Evolutionary conservation across 2,329 filamentous ascomycete species (phyloP).

Genomic region (Pseudonectria buxi): DNA sequence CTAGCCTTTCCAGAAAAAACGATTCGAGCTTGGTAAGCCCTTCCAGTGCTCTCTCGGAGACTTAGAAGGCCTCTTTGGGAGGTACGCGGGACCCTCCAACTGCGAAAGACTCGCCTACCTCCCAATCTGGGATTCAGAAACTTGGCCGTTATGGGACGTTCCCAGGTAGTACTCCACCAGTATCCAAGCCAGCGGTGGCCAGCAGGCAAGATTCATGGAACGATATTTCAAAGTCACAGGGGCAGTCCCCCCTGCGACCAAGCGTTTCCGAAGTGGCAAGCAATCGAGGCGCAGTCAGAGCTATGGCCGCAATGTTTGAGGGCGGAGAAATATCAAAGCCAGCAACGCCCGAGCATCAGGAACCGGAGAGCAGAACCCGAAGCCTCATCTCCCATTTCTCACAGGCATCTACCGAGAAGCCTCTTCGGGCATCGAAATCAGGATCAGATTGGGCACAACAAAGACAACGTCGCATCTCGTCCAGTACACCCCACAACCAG

Average conservation of each 20-base stretch:
- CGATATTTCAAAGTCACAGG: slow-evolving; percentile 8
- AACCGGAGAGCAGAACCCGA: slow-evolving; percentile 12
- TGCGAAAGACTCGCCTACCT: too few species aligned
- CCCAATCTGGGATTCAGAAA: too few species aligned
- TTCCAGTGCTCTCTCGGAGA: slow-evolving; percentile 5
- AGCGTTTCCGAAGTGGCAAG: slow-evolving; percentile 13
- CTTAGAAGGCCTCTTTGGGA: slow-evolving; percentile 13
- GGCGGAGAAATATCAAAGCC: slow-evolving; percentile 14
- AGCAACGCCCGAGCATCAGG: slow-evolving; percentile 1
- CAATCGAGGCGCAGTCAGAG: slow-evolving; percentile 34
- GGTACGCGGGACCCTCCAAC: too few species aligned
- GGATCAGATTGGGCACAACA: slow-evolving; percentile 6
- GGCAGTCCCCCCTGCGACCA: slow-evolving; percentile 5
- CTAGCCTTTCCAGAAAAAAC: slow-evolving; percentile 2
- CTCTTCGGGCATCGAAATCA: slow-evolving; percentile 6
- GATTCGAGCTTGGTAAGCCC: not conserved
- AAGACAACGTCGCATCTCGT: slow-evolving; percentile 3
- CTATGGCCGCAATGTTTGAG: slow-evolving; percentile 48
- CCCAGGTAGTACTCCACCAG: not conserved
- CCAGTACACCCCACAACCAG: not conserved
- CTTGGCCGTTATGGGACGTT: slow-evolving; percentile 1
- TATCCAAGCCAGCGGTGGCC: not conserved
- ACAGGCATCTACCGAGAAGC: slow-evolving; percentile 6
- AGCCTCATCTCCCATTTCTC: slow-evolving; percentile 16
- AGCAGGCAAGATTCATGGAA: slow-evolving; percentile 1